Evolutionary conservation across 371 early-diverging fungal species (phyloP), one percentile per base, ranked within the genome.

Genomic region (Mortierella sp.): DNA sequence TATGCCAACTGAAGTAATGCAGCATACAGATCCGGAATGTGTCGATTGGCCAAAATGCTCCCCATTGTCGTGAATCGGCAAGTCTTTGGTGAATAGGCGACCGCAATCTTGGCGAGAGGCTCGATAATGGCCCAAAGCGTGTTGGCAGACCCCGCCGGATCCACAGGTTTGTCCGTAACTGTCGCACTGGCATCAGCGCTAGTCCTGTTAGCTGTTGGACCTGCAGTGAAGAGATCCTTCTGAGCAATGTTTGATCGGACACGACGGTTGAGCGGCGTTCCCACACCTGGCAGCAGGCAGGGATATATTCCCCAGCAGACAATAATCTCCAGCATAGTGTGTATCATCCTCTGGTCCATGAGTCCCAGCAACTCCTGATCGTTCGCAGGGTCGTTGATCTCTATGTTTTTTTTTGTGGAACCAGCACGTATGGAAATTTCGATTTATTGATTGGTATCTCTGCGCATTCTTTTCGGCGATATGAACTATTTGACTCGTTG

Each of bases 231-330:
- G 16, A 80, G 73, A 2, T 83, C 83, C 74, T 74, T 83, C 71
- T 88, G 89, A 29, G 80, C 84, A 38, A 88, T 88, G 43, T 89
- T 84, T 38, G 91, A 90, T 32, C 87, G 68, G 5, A 93, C 89
- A 43, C 96, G 89, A 70, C 92, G 92, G 7, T 89, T 88, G 48
- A 95, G 76, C 1, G 94, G 93, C 54, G 95, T 91, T 1, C 96
- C 95, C 0, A 94, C 92, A 6, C 96, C 96, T 0, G 93, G 90
- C 38, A 91, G 71, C 49, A 95, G 87, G 58, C 90, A 91, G 11
- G 96, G 95, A 79, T 92, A 92, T 3, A 94, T 85, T 7, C 95
- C 95, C 95, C 95, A 95, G 44, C 91, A 92, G 14, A 94, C 84
- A 32, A 93, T 84, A 24, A 94, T 91, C 84, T 95, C 94, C 18